A percentile compares a stretch with the other conserved stretches of the same genome.
Conservation (phyloP, 805 yeast species). For the Kluyveromyces siamensis region DNA sequence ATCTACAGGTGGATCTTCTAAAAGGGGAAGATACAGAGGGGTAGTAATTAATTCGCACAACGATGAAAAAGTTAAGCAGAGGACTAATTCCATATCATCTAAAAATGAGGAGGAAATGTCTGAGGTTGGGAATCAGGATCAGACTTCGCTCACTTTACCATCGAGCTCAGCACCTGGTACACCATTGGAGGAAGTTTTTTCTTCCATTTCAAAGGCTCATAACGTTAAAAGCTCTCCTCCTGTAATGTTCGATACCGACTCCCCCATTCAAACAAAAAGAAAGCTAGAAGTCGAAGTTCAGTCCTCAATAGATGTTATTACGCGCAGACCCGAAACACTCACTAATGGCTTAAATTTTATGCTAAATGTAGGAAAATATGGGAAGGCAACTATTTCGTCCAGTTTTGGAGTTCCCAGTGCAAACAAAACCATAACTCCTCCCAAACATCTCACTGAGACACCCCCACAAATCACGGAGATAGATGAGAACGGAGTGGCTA, state of each 20-base stretch:
- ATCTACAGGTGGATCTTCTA: conserved; percentile 6
- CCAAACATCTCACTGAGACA: conserved; percentile 1
- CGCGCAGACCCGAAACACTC: neutral
- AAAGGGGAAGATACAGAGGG: conserved; percentile 23
- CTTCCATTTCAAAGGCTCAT: conserved; percentile 11
- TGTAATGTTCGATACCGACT: conserved; percentile 2
- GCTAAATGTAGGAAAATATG: conserved; percentile 23
- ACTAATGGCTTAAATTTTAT: conserved; percentile 14
- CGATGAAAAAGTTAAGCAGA: neutral
- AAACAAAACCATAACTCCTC: neutral
- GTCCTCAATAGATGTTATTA: neutral
- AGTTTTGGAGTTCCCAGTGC: neutral
- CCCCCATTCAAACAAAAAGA: conserved; percentile 1
- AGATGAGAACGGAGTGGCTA: conserved; percentile 5
- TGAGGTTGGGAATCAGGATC: conserved; percentile 11
- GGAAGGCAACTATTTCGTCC: conserved; percentile 26
- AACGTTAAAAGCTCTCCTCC: conserved; percentile 11
- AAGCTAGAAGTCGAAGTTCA: neutral
- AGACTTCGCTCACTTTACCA: neutral
- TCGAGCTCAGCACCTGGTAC: conserved; percentile 11
- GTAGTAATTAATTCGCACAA: conserved; percentile 7
- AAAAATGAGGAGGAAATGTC: conserved; percentile 6
- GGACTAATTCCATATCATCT: neutral
- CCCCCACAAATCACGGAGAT: conserved; percentile 1
- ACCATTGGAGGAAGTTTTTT: conserved; percentile 15